Percentiles rank a stretch among this genome's conserved stretches.
These are phyloP conservation scores for Gnomoniopsis smithogilvyi DNA, from an alignment of 2,329 filamentous ascomycete genomes.

Conservation along the genomic window DNA sequence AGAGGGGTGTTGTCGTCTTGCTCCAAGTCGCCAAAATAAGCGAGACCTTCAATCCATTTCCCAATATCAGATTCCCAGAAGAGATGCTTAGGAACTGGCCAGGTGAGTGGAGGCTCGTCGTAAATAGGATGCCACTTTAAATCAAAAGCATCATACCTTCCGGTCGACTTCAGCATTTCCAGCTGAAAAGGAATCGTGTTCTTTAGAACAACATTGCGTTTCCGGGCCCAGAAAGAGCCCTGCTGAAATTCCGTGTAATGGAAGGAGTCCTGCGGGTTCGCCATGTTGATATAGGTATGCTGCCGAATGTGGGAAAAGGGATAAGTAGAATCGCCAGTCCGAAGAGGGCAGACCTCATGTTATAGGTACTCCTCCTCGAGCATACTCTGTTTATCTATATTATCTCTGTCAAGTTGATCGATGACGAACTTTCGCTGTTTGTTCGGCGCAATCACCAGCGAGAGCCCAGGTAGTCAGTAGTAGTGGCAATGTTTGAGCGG, in stretches of 20 bases:
- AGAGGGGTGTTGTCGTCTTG: conserved; percentile 41
- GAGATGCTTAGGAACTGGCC: conserved; percentile 24
- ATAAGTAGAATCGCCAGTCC: no score
- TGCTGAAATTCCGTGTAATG: conserved; percentile 9
- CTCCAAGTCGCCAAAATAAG: conserved; percentile 43
- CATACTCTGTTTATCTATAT: no score
- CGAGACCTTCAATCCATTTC: conserved; percentile 62
- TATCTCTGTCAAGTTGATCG: no score
- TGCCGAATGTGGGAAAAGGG: no score
- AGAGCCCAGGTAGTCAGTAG: no score
- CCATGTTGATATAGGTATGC: not conserved
- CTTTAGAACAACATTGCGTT: conserved; percentile 10
- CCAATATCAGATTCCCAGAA: conserved; percentile 58
- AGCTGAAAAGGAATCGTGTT: conserved; percentile 14
- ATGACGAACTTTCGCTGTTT: no score
- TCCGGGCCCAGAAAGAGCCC: conserved; percentile 13
- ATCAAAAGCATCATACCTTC: conserved; percentile 55
- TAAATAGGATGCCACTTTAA: conserved; percentile 54
- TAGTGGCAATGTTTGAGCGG: no score
- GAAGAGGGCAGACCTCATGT: no score
- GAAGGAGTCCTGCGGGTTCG: conserved; percentile 15
- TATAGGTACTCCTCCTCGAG: no score
- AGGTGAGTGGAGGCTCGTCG: conserved; percentile 38
- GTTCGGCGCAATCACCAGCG: no score
- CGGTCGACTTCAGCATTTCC: conserved; percentile 32